phyloP scores from a whole-genome alignment of 176 grass and related monocot genomes.

The Musa itinerans region DNA sequence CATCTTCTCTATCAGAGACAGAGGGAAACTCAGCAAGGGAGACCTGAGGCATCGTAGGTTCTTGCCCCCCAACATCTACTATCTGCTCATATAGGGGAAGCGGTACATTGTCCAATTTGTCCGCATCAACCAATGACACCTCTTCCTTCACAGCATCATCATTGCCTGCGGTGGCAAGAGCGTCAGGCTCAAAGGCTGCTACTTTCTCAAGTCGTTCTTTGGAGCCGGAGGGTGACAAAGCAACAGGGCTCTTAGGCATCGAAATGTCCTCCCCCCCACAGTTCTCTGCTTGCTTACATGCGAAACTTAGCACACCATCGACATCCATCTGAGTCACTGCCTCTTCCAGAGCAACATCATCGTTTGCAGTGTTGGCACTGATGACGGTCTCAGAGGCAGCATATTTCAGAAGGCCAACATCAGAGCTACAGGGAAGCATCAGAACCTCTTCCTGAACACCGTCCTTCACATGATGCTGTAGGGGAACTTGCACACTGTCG shows the following conservation, averaged over 20 bases:
- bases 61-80: background rate
- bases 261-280: constrained; percentile 10
- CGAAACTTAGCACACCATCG: background rate
- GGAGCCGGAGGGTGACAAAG: background rate
- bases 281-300: background rate
- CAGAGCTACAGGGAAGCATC: too few species aligned
- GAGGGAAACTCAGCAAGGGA: background rate
- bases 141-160: constrained; percentile 34
- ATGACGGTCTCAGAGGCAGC: background rate
- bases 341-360: background rate
- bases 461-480: too few species aligned
- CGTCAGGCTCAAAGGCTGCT: background rate
- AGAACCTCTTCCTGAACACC: too few species aligned
- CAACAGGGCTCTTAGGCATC: background rate
- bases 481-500: too few species aligned
- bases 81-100: background rate
- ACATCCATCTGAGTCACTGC: background rate
- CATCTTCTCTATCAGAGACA: background rate
- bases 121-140: background rate
- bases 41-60: background rate
- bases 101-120: background rate
- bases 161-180: background rate
- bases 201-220: background rate
- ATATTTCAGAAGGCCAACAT: background rate
- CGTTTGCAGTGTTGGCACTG: background rate